These are phyloP conservation scores for Arthrobotrys iridis DNA, from an alignment of 2,329 filamentous ascomycete genomes.

Conservation along the genomic window DNA sequence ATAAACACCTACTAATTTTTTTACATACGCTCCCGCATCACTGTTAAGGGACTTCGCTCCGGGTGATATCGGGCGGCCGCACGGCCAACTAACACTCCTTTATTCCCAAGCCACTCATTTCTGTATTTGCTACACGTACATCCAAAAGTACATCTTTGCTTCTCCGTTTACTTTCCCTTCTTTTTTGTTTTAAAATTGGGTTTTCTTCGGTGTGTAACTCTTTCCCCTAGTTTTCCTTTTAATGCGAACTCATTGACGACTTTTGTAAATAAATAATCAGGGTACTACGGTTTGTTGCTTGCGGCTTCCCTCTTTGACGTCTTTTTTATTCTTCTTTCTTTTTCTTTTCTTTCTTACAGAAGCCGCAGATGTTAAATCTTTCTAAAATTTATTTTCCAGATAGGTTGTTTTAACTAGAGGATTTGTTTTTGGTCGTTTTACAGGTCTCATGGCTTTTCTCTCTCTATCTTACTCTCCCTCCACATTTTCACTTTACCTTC, in stretches of 20 bases:
- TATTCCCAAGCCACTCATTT: neutral
- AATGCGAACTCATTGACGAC: constrained; percentile 13
- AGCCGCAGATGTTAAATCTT: neutral
- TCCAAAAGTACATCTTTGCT: constrained; percentile 48
- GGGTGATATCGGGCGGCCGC: neutral
- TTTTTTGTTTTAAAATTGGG: constrained; percentile 22
- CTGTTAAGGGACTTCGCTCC: neutral
- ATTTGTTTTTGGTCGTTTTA: neutral
- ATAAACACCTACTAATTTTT: neutral
- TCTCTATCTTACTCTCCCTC: neutral
- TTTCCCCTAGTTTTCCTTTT: neutral
- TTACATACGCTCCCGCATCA: neutral
- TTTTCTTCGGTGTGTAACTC: constrained; percentile 35
- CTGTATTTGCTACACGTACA: constrained; percentile 9
- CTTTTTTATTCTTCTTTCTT: neutral
- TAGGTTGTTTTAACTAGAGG: neutral
- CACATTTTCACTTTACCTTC: neutral
- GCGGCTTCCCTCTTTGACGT: neutral
- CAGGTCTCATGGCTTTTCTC: neutral
- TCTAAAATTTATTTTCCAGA: neutral
- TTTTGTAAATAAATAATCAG: constrained; percentile 24
- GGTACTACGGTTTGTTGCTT: neutral
- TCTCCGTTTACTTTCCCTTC: constrained; percentile 28
- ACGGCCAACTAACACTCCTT: constrained; percentile 7
- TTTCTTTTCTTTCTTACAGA: neutral